These are phyloP conservation scores for Aspergillus pseudonomiae DNA, from an alignment of 2,329 filamentous ascomycete genomes.

Conservation along the genomic window DNA sequence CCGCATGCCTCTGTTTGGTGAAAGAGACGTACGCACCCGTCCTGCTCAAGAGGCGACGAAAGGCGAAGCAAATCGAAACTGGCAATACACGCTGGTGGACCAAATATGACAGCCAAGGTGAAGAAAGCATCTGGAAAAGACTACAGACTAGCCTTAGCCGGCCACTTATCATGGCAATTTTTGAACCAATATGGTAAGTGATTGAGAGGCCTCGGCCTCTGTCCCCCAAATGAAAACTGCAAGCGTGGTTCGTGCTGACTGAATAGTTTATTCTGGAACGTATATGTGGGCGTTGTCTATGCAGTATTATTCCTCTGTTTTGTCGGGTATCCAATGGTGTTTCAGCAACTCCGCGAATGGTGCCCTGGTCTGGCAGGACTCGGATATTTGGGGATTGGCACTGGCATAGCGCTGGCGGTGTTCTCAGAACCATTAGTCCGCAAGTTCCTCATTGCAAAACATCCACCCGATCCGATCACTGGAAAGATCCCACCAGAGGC, in stretches of 20 bases:
- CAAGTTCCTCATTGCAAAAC: conserved; percentile 66
- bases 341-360: conserved; percentile 71
- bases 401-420: conserved; percentile 55
- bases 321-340: conserved; percentile 79
- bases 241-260: neutral
- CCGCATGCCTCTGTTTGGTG: conserved; percentile 59
- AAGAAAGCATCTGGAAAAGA: conserved; percentile 47
- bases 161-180: conserved; percentile 65
- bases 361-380: conserved; percentile 68
- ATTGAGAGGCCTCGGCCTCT: conserved; percentile 18
- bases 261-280: conserved; percentile 62
- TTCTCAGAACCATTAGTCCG: conserved; percentile 65
- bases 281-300: conserved; percentile 71
- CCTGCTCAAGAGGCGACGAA: conserved; percentile 65
- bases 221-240: neutral
- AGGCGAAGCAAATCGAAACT: conserved; percentile 61
- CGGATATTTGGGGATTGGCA: conserved; percentile 64
- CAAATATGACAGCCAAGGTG: conserved; percentile 69
- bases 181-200: conserved; percentile 72
- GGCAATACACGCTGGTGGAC: conserved; percentile 70
- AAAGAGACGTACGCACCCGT: conserved; percentile 73
- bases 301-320: conserved; percentile 83
- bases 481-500: conserved; percentile 64
- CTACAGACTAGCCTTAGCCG: conserved; percentile 70
- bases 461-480: conserved; percentile 67